phyloP scores from a whole-genome alignment of 495 filamentous ascomycete genomes.

The Annulohypoxylon moriforme region DNA sequence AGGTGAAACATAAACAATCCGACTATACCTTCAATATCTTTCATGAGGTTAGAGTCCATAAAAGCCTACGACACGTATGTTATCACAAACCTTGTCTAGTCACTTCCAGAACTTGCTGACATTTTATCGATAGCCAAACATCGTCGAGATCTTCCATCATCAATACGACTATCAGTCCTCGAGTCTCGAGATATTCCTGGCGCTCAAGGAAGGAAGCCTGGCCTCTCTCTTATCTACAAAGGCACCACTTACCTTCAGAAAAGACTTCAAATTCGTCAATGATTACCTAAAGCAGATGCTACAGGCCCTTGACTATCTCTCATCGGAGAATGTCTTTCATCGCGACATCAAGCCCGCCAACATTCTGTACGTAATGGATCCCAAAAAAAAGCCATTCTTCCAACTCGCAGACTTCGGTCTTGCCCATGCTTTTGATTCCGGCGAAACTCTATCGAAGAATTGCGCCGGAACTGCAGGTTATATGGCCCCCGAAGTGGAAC shows the following conservation, averaged over 20 bases:
- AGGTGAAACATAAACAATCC: neutral
- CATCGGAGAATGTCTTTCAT: slow-evolving; percentile 68
- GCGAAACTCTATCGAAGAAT: neutral
- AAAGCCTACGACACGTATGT: neutral
- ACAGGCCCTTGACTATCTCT: slow-evolving; percentile 39
- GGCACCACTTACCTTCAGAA: neutral
- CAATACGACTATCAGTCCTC: neutral
- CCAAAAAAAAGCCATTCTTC: neutral
- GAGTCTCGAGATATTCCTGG: slow-evolving; percentile 3
- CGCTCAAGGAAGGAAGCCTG: neutral
- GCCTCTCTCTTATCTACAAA: neutral
- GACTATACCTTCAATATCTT: neutral
- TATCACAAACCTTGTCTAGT: neutral
- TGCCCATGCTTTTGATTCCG: neutral
- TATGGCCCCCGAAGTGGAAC: slow-evolving; percentile 39
- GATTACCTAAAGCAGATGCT: slow-evolving; percentile 35
- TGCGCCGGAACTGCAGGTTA: slow-evolving; percentile 23
- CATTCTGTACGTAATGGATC: slow-evolving; percentile 57
- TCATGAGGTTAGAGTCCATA: neutral
- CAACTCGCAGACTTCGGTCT: slow-evolving; percentile 46
- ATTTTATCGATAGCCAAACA: neutral
- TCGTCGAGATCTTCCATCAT: neutral
- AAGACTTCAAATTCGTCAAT: neutral
- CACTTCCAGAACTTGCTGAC: neutral
- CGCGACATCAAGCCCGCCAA: slow-evolving; percentile 81